Base-by-base conservation (phyloP, 495 filamentous ascomycete species). In the Trichocladium antarcticum region DNA sequence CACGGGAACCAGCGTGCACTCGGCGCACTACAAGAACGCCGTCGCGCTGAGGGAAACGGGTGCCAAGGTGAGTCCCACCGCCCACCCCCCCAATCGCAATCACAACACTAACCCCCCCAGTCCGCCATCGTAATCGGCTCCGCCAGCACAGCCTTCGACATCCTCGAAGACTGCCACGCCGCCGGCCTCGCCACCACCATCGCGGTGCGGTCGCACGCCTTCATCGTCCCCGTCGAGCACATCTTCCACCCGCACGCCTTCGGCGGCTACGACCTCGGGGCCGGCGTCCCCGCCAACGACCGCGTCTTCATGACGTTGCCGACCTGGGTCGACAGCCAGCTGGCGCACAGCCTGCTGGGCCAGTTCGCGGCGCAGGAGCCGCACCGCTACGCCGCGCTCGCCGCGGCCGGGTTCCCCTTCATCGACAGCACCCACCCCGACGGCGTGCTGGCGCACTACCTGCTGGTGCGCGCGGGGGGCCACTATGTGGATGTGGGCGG, bases 141-240 rank as follows among this genome's bases (percentile, higher is more conserved):
- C 6, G 65, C 65, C 34, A 68, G 64, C 51, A 68, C 65, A 0
- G 65, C 61, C 22, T 66, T 68, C 42, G 65, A 68, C 51, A 45
- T 68, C 15, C 49, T 66, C 32, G 27, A 56, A 22, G 63, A 68
- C 49, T 64, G 59, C 47, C 45, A 59, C 29, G 31, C 45, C 3
- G 51, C 60, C 6, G 53, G 54, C 34, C 48, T 60, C 6, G 4
- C 38, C 21, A 57, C 58, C 7, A 68, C 65, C 28, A 66, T 68
- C 37, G 45, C 59, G 14, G 60, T 44, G 19, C 59, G 65, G 22
- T 66, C 63, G 2, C 61, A 59, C 2, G 66, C 65, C 12, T 63
- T 68, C 45, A 51, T 72, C 15, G 12, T 72, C 10, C 68, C 64
- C 14, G 14, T 49, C 9, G 42, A 47, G 0, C 57, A 67, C 44